Evolutionary conservation across 345 rosid species (phyloP), one percentile per base, ranked within the genome.

Genomic region (Bruguiera gymnorhiza): DNA sequence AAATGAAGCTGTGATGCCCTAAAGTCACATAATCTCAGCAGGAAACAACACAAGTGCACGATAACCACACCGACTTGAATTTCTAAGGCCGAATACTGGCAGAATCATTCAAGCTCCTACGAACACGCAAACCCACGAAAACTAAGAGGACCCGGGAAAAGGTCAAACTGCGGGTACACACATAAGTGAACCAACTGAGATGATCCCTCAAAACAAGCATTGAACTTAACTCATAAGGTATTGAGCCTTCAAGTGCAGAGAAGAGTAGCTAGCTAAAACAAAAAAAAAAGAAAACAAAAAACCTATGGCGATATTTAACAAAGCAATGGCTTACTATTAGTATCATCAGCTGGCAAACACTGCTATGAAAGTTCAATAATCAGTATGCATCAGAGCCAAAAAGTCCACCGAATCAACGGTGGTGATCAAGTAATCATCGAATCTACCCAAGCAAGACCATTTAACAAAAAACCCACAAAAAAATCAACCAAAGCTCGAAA

Each of bases 391-490:
- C 11, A 11, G 51, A 59, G 19, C 46, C 58, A 46, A 20, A 52
- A 62, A 61, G 72, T 67, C 73, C 75, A 74, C 58, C 32, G 52
- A 68, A 34, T 27, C 73, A 64, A 61, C 26, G 63, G 6, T 56
- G 24, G 63, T 36, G 31, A 72, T 72, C 54, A 62, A 30, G 62
- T 50, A 39, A 65, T 37, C 67, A 58, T 19, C 57, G 75, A 59
- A 6, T 31, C 57, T 19, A 32, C 54, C 37, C 66, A 66, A 58
- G 7, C 4, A 53, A 31, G 60, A 46, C n/a, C 64, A 43, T 66
- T 62, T 37, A 51, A 70, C 64, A 37, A 69, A 31, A 68, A 11
- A 39, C 59, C 66, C 24, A 23, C 1, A 5, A 26, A 18, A 61
- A n/a, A 8, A 66, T 11, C 26, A 71, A 75, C 34, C 69, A 10